Base-by-base conservation (phyloP, 345 rosid species). In the Pseudoturritis turrita region DNA sequence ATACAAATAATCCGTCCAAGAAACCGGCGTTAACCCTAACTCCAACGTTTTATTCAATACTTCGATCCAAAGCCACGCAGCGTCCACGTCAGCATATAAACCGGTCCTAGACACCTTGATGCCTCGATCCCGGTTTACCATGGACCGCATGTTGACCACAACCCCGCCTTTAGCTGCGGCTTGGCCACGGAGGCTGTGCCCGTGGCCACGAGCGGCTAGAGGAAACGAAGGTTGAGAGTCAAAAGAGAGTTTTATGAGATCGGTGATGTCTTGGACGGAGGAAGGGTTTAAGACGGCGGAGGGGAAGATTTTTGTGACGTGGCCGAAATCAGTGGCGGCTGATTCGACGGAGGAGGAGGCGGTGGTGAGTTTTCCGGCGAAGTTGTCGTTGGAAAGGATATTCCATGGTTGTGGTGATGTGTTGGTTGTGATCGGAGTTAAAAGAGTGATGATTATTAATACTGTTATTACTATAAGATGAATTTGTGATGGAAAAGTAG, bases 1-100 rank as follows among this genome's bases (percentile, higher is more conserved):
- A 79, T 91, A 81, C 86, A 95, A 77, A 64, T 88, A 95, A 49
- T 95, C 98, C 6, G 99, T 88, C 92, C 93, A 95, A 3, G 99
- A 88, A 39, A 78, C 83, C 12, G 99, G 99, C 56, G 97, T 73
- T 62, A 91, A 76, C 55, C 99, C 99, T 70, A 75, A 78, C 66
- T 75, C 71, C 56, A 82, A 45, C 6, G 93, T 80, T 22, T 75
- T 86, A 21, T 76, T 75, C 74, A 95, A 50, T 69, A 91, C 97
- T 55, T 95, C 94, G 7, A 87, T 82, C 99, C 99, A 95, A 1
- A 92, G 77, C 65, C 77, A 80, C 46, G 78, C 91, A 6, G 88
- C 87, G 3, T 90, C 88, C 18, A 91, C 89, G 47, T 95, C 96
- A 4, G 83, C 92, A 22, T 82, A 83, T 17, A 76, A 54, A 49